Base-by-base conservation (phyloP, 2,329 filamentous ascomycete genomes). In the Aspergillus sergii region DNA sequence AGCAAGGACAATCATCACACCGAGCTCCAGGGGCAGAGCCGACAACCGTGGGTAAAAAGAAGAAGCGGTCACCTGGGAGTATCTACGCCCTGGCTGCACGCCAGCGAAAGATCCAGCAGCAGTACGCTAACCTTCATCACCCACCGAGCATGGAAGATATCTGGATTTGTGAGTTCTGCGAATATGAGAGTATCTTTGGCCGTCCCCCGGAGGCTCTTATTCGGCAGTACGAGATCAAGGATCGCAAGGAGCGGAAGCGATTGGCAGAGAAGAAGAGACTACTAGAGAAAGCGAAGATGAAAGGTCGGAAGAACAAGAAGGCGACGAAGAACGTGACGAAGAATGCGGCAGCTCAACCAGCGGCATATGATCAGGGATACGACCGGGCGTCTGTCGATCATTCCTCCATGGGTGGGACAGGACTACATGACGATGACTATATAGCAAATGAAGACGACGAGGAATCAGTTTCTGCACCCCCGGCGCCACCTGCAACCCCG, bases 161-260 rank as follows among this genome's bases (percentile, higher is more conserved):
- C 57, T 98, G 94, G 92, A 93, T 98, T 54, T 99, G 95, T 79
- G 92, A 97, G 73, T 98, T 98, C 76, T 99, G 95, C 82, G 95
- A 99, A 78, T 99, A 97, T 75, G 94, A 98, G 79, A 88, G 88
- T 58, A 97, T 99, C 57, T 98, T 97, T 75, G 94, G 94, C n/a
- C 85, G 85, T 58, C 91, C 91, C 2, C 95, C 95, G 0, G 86
- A 88, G 70, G 93, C 93, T 57, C 81, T 99, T 60, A 96, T 98
- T 66, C 88, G 92, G 46, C 89, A 93, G 66, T 99, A 98, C 74
- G 95, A 99, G 79, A 91, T 94, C 75, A 97, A 97, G 77, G 95
- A 97, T 74, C 89, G 93, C 41, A 90, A 91, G 64, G 89, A 92
- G 75, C 89, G 93, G 56, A 92, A 92, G 72, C 88, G 94, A 67